Base-by-base conservation (phyloP, 2,329 filamentous ascomycete species). In the Venturia nashicola region DNA sequence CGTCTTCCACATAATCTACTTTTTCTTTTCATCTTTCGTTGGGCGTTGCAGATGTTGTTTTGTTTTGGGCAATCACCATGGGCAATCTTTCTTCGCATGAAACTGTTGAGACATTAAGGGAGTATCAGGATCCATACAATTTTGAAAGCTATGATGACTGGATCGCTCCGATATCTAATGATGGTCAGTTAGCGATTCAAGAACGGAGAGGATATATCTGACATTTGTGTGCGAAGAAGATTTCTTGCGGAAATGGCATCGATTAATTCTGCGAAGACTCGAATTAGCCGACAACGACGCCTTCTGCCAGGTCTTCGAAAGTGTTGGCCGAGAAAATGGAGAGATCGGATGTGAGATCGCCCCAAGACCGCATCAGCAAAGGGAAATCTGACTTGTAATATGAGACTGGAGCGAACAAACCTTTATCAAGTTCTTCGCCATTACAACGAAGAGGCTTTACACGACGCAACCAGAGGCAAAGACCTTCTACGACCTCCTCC, bases 81-180 rank as follows among this genome's bases (percentile, higher is more conserved):
- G 51, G 51, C 14, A 57, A 57, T 57, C 51, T 57, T 36, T 36
- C 51, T 57, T 57, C 51, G 27, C 51, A 57, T 36, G 51, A 57
- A 20, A 57, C 27, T 8, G 27, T 57, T 18, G 51, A 57, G 18
- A 36, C 27, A 18, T 36, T 57, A 32, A 57, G 27, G 32, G 51
- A 36, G 39, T 57, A 57, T 14, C 27, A 20, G 14, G 51, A 57
- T n/a, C 51, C 51, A 4, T 57, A 57, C 32, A 57, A 57, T 18
- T 57, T 57, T 57, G 51, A 57, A 23, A 57, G 51, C 11, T 57
- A 57, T n/a, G 51, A 57, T n/a, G 51, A 57, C 18, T 57, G 51
- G 51, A 9, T 57, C 11, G 51, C 51, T 57, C 27, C 51, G 51
- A 57, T 57, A n/a, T 57, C 51, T 3, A 57, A 34, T 36, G 32